Evolutionary conservation across 2,329 filamentous ascomycete species (phyloP).

Genomic region (Aureobasidium sp.): DNA sequence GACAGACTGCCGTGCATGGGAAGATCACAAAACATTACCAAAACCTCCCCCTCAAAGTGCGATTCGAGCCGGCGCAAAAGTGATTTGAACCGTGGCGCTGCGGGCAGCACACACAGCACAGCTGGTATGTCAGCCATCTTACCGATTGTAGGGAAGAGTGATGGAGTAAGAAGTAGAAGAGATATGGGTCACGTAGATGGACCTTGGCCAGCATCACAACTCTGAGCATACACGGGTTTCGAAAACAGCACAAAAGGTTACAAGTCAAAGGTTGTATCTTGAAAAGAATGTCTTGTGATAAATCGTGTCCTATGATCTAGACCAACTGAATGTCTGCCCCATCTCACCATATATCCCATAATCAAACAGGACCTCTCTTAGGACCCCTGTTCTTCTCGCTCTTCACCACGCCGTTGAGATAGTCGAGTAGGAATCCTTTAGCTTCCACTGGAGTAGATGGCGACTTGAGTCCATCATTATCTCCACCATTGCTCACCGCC

Average conservation of each 20-base stretch:
- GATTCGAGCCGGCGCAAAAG: no score
- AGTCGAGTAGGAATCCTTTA: constrained; percentile 28
- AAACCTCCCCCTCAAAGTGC: no score
- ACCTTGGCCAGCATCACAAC: no score
- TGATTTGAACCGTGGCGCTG: no score
- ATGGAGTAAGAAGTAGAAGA: no score
- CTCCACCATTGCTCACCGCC: constrained; percentile 15
- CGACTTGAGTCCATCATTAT: constrained; percentile 15
- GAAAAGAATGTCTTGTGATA: background rate
- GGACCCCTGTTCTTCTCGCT: constrained; percentile 14
- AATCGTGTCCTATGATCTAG: background rate
- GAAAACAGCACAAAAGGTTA: background rate
- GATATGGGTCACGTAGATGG: no score
- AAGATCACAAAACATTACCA: no score
- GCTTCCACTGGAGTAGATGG: constrained; percentile 23
- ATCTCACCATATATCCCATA: background rate
- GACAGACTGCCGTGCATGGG: no score
- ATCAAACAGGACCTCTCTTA: constrained; percentile 2
- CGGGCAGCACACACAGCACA: no score
- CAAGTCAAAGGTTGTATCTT: background rate
- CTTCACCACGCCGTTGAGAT: constrained; percentile 27
- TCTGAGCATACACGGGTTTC: background rate
- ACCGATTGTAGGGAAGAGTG: no score
- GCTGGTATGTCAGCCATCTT: no score
- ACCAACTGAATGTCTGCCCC: background rate